phyloP scores from a whole-genome alignment of 331 rosid species.

The Quercus tomentella region DNA sequence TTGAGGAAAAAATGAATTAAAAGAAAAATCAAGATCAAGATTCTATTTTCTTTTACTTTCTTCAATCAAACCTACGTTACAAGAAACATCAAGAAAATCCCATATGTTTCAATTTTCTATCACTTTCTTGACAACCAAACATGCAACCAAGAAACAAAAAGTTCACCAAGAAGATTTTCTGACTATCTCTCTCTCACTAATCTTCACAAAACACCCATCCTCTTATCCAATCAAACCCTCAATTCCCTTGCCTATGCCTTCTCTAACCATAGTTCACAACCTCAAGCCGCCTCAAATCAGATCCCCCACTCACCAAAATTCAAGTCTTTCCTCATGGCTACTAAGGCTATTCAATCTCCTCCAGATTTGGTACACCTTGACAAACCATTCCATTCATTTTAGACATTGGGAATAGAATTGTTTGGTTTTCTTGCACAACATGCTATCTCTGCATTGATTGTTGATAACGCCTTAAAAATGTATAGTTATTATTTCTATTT shows the following conservation, averaged over 20 bases:
- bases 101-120: no score
- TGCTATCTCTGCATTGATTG: constrained; percentile 64
- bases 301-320: constrained; percentile 9
- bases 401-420: constrained; percentile 86
- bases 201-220: constrained; percentile 23
- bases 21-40: no score
- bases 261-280: constrained; percentile 67
- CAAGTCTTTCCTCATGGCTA: constrained; percentile 50
- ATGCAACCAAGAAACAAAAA: no score
- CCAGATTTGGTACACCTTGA: constrained; percentile 72
- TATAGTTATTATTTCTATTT: no score
- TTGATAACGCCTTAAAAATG: no score
- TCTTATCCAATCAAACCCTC: constrained; percentile 50
- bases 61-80: no score
- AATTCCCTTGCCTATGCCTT: constrained; percentile 43
- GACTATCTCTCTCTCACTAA: constrained; percentile 38
- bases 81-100: no score
- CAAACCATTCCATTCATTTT: constrained; percentile 49
- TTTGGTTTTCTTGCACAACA: constrained; percentile 84
- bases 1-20: no score
- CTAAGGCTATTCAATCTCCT: constrained; percentile 70
- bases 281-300: constrained; percentile 41
- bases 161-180: no score
- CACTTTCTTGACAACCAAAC: no score
- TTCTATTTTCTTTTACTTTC: no score